Evolutionary conservation across 148 eudicot genomes (phyloP).

Genomic region (Camellia japonica): DNA sequence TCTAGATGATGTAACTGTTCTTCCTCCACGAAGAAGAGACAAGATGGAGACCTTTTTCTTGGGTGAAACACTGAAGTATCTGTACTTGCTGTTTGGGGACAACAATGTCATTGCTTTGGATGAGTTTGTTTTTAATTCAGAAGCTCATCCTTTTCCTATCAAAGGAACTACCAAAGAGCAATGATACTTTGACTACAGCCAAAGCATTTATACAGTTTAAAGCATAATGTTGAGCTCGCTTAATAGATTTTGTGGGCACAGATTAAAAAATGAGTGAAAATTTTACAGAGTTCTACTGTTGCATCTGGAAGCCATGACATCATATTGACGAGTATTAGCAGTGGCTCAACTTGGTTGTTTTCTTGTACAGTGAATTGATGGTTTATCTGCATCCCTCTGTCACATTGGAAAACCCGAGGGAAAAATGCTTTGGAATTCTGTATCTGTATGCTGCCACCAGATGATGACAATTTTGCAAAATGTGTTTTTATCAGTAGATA

Average conservation of each 20-base stretch:
- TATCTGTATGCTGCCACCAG: background rate
- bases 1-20: constrained; percentile 72
- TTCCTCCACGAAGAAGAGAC: constrained; percentile 79
- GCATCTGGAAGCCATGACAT: constrained; percentile 6
- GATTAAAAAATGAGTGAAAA: background rate
- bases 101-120: constrained; percentile 54
- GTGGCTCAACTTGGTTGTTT: constrained; percentile 8
- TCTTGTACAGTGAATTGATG: background rate
- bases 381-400: background rate
- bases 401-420: background rate
- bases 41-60: constrained; percentile 96
- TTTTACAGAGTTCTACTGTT: constrained; percentile 1
- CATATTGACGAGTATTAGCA: background rate
- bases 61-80: constrained; percentile 86
- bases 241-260: background rate
- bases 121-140: constrained; percentile 82
- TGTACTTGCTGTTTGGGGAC: constrained; percentile 67
- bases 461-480: constrained; percentile 8
- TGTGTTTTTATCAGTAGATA: background rate
- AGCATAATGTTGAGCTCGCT: background rate
- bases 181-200: constrained; percentile 14
- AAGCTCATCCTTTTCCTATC: constrained; percentile 88
- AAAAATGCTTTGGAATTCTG: background rate
- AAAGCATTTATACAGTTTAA: background rate
- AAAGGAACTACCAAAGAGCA: constrained; percentile 25